Base-by-base conservation (phyloP, 2,329 filamentous ascomycete species). In the Arthroderma sp. region DNA sequence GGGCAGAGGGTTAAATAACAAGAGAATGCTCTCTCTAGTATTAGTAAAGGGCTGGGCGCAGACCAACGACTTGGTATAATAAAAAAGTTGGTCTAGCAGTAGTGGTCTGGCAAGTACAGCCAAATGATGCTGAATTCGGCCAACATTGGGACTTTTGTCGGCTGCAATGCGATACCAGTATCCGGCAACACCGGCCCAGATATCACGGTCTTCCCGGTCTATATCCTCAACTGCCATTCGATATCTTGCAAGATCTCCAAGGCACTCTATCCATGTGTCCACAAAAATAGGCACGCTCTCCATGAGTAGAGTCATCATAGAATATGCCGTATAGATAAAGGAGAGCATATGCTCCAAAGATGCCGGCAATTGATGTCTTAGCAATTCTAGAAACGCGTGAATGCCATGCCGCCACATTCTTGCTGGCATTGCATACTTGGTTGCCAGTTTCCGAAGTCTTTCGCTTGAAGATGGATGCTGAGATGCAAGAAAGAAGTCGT, bases 361-460 rank as follows among this genome's bases (percentile, higher is more conserved):
- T 0, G 71, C 72, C 0, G 88, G 89, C 0, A 94, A 66, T 2
- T 80, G 75, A 51, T 85, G 78, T 0, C 86, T 71, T 0, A 94
- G 62, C 0, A 93, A 60, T 52, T 94, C 86, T 0, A 94, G 69
- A 46, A 91, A 91, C 0, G 78, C 80, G 57, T 93, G 86, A 3
- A 96, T 95, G 0, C 85, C 89, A 54, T 94, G 85, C 0, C 86
- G 74, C 91, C 91, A 96, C 84, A 96, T 91, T 0, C 89, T 71
- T 0, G 85, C 86, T 0, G 89, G 88, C 86, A 96, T 95, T 0
- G 80, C 79, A 53, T 94, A 94, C 49, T 91, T 91, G 0, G 74
- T 73, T 0, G 87, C 82, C 0, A 95, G 62, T 0, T 77, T 69
- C 3, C 75, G 72, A 0, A 96, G 60, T 0, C 80, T 77, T 0